Conservation (phyloP, 345 rosid genomes). For the Arabidopsis suecica region DNA sequence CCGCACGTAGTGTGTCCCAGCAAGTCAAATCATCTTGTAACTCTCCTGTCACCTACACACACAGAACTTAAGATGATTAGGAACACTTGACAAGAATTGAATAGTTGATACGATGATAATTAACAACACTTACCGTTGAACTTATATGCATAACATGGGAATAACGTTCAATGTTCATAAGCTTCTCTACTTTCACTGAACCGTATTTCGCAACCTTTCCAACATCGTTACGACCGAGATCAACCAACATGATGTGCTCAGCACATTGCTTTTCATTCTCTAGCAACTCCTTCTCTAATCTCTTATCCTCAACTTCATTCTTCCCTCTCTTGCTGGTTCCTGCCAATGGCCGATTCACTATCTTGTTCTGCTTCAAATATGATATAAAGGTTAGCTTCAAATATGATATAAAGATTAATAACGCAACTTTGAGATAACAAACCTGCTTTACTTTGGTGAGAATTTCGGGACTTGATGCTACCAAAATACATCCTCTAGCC, state of each 20-base stretch:
- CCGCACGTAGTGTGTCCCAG: conserved; percentile 85
- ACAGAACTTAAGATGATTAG: not conserved
- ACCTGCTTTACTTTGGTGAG: conserved; percentile 88
- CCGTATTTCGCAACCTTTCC: conserved; percentile 90
- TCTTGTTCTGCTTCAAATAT: conserved; percentile 60
- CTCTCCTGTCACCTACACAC: conserved; percentile 81
- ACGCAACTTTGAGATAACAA: not conserved
- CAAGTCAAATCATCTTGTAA: conserved; percentile 65
- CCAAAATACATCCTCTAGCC: conserved; percentile 89
- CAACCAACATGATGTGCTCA: conserved; percentile 91
- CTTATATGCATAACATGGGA: conserved; percentile 98
- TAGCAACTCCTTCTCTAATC: conserved; percentile 56
- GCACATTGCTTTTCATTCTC: conserved; percentile 83
- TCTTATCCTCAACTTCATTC: conserved; percentile 66
- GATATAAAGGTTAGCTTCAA: conserved; percentile 18
- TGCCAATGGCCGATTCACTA: conserved; percentile 87
- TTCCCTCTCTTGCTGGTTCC: conserved; percentile 84
- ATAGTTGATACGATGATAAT: not conserved
- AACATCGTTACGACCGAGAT: conserved; percentile 85
- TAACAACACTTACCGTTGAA: conserved; percentile 66
- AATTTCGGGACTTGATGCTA: conserved; percentile 96
- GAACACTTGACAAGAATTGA: not conserved
- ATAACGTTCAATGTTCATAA: conserved; percentile 86
- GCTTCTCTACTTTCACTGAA: conserved; percentile 86
- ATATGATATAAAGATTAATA: not conserved